Base-by-base conservation (phyloP, 2,329 filamentous ascomycete genomes). In the Bipolaris victoriae region DNA sequence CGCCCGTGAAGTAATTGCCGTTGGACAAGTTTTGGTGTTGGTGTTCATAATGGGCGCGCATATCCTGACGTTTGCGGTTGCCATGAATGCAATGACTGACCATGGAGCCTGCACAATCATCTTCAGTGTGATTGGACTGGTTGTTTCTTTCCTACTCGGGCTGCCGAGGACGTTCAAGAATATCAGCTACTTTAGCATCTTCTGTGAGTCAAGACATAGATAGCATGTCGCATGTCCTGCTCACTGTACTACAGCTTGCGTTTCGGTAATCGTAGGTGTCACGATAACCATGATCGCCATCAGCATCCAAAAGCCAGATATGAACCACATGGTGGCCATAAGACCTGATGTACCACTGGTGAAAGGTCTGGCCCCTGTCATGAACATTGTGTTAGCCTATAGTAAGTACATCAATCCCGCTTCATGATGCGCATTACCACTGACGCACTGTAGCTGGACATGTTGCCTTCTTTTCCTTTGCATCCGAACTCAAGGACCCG, bases 21-120 rank as follows among this genome's bases (percentile, higher is more conserved):
- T 79, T 61, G 86, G 84, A 61, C 87, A 89, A 65, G 77, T 83
- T 9, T 74, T 90, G 16, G 86, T 90, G 73, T 79, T 91, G 37
- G 77, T 88, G 53, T 90, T 91, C 76, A 83, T 90, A 65, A 87
- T 89, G 75, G 87, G 84, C 33, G 89, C 87, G n/a, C 90, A 92
- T 75, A 80, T 89, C 49, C 78, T 91, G 60, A 90, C 88, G 0
- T 90, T 90, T 63, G 83, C 83, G 31, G 88, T 90, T 66, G 88
- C 88, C 63, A 84, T 90, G 75, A 87, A 87, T 65, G 86, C 82
- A 49, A 79, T 91, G 49, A 87, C 86, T 4, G 73, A 83, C 3
- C 82, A 88, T 60, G 84, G 81, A 0, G 81, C 83, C 0, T 90
- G 88, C 73, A 87, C 86, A 3, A 85, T 90, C 55, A 79, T 86